Evolutionary conservation across 371 early-diverging fungal genomes (phyloP), one percentile per base, ranked within the genome.

Genomic region (Chytridiales sp.): DNA sequence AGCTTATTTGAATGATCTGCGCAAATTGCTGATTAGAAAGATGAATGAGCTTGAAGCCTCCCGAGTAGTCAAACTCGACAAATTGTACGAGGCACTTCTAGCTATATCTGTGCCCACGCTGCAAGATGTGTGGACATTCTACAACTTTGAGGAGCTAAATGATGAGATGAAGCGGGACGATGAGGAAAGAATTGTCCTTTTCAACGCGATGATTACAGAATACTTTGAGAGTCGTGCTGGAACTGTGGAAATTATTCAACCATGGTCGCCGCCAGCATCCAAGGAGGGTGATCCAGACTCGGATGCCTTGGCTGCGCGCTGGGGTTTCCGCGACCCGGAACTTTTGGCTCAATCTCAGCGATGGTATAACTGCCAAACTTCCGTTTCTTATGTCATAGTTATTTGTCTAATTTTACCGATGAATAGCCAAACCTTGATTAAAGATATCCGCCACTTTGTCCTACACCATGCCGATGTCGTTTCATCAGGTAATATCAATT

Each of bases 391-490:
- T 56, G 46, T 50, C 26, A 30, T 59, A 58, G n/a, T 43, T 47
- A n/a, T n/a, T n/a, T n/a, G n/a, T n/a, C n/a, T n/a, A n/a, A n/a
- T n/a, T n/a, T n/a, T n/a, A n/a, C n/a, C n/a, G n/a, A n/a, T n/a
- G n/a, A n/a, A n/a, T n/a, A n/a, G 67, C 58, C 61, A 65, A 38
- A 57, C 64, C 13, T 19, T 58, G 3, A 49, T 80, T 15, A 64
- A 74, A 17, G 68, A 71, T 8, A 48, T 76, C 36, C 57, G 61
- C 35, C 62, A 59, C 31, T 76, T 84, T 13, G 70, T 81, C 2
- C 65, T 62, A 19, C 66, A 50, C 0, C 70, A 78, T 31, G 43
- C 62, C 21, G 74, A 73, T 29, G 73, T 70, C 11, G 56, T 80
- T n/a, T 62, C 65, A 17, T 65, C 68, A 35, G 77, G 76, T 64